phyloP scores from a whole-genome alignment of 768 basidiomycete genomes.

The Lactifluus piperatus region DNA sequence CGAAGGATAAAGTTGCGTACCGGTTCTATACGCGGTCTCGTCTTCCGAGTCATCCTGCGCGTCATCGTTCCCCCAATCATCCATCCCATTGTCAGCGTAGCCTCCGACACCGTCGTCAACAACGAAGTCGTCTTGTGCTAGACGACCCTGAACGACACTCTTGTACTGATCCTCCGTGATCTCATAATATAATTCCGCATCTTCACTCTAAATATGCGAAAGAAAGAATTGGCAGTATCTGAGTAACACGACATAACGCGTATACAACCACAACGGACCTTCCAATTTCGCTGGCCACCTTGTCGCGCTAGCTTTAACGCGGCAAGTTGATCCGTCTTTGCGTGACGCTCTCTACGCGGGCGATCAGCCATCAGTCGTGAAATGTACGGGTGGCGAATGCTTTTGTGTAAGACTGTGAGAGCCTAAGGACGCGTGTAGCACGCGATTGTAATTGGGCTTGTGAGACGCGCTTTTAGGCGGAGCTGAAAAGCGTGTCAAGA shows the following conservation, averaged over 20 bases:
- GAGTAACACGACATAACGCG: slow-evolving; percentile 3
- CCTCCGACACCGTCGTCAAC: slow-evolving; percentile 87
- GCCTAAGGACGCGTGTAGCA: slow-evolving; percentile 18
- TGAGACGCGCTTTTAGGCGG: slow-evolving; percentile 25
- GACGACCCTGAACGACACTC: slow-evolving; percentile 70
- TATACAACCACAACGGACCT: slow-evolving; percentile 28
- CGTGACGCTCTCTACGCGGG: slow-evolving; percentile 22
- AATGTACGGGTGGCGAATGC: not conserved
- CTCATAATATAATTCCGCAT: slow-evolving; percentile 75
- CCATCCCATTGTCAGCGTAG: slow-evolving; percentile 95
- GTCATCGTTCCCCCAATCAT: slow-evolving; percentile 75
- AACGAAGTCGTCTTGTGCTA: slow-evolving; percentile 89
- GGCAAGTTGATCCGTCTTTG: slow-evolving; percentile 40
- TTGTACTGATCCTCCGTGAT: slow-evolving; percentile 87
- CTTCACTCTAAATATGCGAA: slow-evolving; percentile 37
- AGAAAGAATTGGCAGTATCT: slow-evolving; percentile 2
- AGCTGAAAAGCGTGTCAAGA: slow-evolving; percentile 24
- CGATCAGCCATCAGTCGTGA: slow-evolving; percentile 25
- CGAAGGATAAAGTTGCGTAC: not conserved
- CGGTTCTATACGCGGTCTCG: slow-evolving; percentile 31
- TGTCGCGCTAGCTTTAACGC: slow-evolving; percentile 44
- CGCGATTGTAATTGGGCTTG: not conserved
- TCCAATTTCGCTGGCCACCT: slow-evolving; percentile 41
- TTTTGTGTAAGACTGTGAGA: not conserved
- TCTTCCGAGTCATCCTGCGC: slow-evolving; percentile 34